Evolutionary conservation across 2,329 filamentous ascomycete genomes (phyloP).

Genomic region (Sporothrix brunneoviolacea): DNA sequence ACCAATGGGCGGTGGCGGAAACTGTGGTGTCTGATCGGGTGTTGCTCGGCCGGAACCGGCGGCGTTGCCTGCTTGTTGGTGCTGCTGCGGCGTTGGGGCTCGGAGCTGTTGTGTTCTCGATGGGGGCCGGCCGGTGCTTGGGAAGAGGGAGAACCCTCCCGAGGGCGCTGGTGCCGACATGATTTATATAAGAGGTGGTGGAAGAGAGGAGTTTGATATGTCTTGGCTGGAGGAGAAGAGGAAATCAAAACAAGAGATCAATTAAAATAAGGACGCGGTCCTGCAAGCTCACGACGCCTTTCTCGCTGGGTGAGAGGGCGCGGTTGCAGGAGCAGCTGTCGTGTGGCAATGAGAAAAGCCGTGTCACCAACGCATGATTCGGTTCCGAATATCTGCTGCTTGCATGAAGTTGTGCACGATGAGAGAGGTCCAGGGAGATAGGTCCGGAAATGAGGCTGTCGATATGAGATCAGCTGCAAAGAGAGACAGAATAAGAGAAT

Average conservation of each 20-base stretch:
- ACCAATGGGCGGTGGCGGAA: slow-evolving; percentile 12
- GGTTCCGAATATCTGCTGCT: not conserved
- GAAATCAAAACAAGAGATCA: too few species aligned
- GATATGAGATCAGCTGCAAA: not conserved
- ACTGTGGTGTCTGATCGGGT: not conserved
- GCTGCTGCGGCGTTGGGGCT: slow-evolving; percentile 29
- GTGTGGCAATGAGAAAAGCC: too few species aligned
- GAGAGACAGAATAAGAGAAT: not conserved
- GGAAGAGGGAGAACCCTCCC: slow-evolving; percentile 52
- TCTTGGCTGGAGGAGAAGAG: not conserved
- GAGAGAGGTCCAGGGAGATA: not conserved
- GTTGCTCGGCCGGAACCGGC: not conserved
- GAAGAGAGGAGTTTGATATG: not conserved
- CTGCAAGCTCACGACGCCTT: too few species aligned
- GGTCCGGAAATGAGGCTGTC: too few species aligned
- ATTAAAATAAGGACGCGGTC: too few species aligned
- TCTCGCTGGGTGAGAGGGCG: too few species aligned
- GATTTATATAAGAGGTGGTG: not conserved
- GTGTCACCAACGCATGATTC: slow-evolving; percentile 9
- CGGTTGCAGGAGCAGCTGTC: too few species aligned
- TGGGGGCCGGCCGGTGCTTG: slow-evolving; percentile 41
- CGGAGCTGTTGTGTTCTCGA: slow-evolving; percentile 35
- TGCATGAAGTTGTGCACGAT: not conserved
- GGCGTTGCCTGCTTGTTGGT: not conserved
- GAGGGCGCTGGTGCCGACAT: slow-evolving; percentile 36